These are phyloP conservation scores for Glonium stellatum DNA, from an alignment of 495 filamentous ascomycete species.

Conservation along the genomic window DNA sequence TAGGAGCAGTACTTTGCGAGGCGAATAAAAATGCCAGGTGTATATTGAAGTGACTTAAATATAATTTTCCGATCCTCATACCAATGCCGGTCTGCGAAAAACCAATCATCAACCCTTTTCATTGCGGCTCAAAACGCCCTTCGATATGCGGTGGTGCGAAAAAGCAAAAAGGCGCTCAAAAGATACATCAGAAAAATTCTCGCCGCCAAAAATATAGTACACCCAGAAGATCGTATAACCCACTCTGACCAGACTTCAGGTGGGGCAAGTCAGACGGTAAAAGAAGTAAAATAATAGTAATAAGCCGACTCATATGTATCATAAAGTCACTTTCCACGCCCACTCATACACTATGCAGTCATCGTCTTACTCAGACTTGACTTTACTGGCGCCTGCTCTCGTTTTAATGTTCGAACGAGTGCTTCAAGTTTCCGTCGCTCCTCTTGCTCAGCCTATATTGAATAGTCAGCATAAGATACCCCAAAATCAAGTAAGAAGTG, in stretches of 20 bases:
- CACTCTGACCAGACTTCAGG: neutral
- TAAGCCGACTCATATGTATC: neutral
- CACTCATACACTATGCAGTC: conserved; percentile 11
- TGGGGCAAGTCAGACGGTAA: neutral
- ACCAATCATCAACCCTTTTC: too few relatives aligned
- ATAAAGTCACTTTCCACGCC: neutral
- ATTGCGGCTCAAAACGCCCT: neutral
- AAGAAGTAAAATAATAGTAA: neutral
- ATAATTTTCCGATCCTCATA: too few relatives aligned
- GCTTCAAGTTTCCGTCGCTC: conserved; percentile 61
- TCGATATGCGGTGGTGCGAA: neutral
- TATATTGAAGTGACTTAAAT: too few relatives aligned
- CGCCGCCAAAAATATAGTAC: neutral
- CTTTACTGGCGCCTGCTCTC: conserved; percentile 49
- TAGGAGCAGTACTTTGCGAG: too few relatives aligned
- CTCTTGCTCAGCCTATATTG: conserved; percentile 60
- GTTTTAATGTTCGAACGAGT: conserved; percentile 49
- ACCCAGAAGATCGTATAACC: neutral
- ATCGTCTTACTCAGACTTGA: conserved; percentile 46
- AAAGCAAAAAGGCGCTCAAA: neutral
- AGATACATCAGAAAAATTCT: neutral
- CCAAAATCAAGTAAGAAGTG: conserved; percentile 7
- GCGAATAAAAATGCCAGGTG: too few relatives aligned
- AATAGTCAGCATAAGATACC: conserved; percentile 11
- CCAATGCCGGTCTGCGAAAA: too few relatives aligned